phyloP scores from a whole-genome alignment of 75 land plant genomes.

The Picea glauca region DNA sequence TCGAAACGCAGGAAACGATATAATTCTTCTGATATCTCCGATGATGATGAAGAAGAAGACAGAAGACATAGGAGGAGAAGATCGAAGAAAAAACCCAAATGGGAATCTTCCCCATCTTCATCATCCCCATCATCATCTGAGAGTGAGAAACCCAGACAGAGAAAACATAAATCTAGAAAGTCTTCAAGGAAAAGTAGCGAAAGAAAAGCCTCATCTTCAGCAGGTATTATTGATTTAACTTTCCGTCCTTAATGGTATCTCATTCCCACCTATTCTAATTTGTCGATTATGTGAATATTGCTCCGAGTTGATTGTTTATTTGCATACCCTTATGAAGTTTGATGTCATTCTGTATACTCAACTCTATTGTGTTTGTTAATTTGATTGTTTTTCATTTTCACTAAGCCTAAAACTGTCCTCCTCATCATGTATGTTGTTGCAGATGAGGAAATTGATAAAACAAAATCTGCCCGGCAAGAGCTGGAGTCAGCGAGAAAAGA shows the following conservation, averaged over 20 bases:
- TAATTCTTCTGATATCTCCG: too few species aligned
- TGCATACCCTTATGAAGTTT: background rate
- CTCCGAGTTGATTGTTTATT: too few species aligned
- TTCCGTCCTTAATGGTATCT: too few species aligned
- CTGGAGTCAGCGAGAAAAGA: conserved; percentile 49
- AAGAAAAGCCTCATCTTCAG: background rate
- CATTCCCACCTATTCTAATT: too few species aligned
- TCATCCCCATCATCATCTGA: too few species aligned
- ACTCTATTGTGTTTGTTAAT: background rate
- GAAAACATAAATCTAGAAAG: background rate
- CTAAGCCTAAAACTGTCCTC: background rate
- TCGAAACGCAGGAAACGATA: too few species aligned
- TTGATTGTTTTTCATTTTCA: background rate
- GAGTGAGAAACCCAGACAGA: too few species aligned
- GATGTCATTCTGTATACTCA: background rate
- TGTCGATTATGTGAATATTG: too few species aligned
- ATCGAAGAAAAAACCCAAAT: too few species aligned
- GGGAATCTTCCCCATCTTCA: too few species aligned
- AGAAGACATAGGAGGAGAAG: too few species aligned
- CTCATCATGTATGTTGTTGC: background rate
- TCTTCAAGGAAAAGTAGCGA: conserved; percentile 7
- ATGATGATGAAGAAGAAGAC: too few species aligned
- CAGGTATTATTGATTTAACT: background rate
- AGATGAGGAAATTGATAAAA: background rate
- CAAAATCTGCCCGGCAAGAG: conserved; percentile 8